Conservation (phyloP, 2,329 filamentous ascomycete species). For the Ophiostoma himal-ulmi region DNA sequence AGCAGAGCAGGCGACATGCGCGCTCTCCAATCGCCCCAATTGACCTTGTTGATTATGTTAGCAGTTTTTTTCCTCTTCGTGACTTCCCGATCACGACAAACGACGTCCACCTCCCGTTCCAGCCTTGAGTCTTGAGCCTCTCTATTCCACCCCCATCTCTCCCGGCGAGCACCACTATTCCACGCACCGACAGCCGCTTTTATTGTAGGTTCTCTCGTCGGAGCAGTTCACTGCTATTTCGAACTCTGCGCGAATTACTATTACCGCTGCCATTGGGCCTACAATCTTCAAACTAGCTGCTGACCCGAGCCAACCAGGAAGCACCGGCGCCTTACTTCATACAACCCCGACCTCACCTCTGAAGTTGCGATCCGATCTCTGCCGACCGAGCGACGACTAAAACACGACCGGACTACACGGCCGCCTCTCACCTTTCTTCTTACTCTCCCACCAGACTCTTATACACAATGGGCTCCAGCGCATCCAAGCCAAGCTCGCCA, state of each 20-base stretch:
- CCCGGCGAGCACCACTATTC: not conserved
- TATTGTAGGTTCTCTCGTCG: not conserved
- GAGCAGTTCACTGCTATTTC: not conserved
- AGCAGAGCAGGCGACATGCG: not conserved
- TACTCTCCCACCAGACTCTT: not conserved
- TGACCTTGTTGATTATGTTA: not conserved
- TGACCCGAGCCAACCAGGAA: conserved; percentile 10
- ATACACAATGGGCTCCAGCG: conserved; percentile 50
- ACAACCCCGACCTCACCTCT: not conserved
- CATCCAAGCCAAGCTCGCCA: conserved; percentile 48
- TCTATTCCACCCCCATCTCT: not conserved
- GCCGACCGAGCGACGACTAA: not conserved
- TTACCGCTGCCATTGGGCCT: not conserved
- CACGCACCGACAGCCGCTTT: not conserved
- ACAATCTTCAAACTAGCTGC: not conserved
- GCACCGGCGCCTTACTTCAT: not conserved
- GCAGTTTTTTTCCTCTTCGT: conserved; percentile 4
- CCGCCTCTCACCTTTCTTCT: not conserved
- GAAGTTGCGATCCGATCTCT: not conserved
- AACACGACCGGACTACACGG: not conserved
- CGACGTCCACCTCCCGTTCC: conserved; percentile 1
- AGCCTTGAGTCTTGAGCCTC: not conserved
- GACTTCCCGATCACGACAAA: conserved; percentile 1
- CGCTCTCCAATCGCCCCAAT: not conserved
- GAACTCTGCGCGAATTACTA: conserved; percentile 8